Conservation (phyloP, 495 filamentous ascomycete species). For the Neurospora sp. region DNA sequence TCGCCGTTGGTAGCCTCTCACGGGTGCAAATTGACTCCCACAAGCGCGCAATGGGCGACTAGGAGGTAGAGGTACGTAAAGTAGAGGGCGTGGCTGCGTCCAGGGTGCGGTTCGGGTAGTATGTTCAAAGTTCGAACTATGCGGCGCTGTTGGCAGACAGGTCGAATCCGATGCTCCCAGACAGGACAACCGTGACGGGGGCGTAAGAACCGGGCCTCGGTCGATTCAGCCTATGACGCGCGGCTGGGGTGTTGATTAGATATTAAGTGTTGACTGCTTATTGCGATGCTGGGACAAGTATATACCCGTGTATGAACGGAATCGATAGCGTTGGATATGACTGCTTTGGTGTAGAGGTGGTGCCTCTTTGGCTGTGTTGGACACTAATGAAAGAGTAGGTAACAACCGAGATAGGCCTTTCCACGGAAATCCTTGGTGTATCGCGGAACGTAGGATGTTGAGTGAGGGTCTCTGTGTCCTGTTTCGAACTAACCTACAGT, state of each 20-base stretch:
- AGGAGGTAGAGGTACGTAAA: too few relatives aligned
- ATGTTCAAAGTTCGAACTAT: too few relatives aligned
- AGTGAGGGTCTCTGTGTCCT: neutral
- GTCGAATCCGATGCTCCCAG: too few relatives aligned
- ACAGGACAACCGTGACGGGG: too few relatives aligned
- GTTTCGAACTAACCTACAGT: neutral
- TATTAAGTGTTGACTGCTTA: neutral
- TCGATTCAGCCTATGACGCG: too few relatives aligned
- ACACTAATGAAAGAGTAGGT: neutral
- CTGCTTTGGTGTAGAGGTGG: neutral
- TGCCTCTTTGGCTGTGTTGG: neutral
- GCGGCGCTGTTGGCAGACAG: too few relatives aligned
- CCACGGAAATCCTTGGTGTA: neutral
- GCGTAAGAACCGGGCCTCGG: too few relatives aligned
- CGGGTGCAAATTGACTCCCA: neutral
- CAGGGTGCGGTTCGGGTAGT: too few relatives aligned
- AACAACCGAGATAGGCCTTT: neutral
- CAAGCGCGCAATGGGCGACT: too few relatives aligned
- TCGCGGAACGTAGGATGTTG: neutral
- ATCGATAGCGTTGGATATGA: neutral
- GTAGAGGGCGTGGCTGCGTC: too few relatives aligned
- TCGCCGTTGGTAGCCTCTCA: conserved; percentile 7
- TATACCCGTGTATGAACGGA: neutral
- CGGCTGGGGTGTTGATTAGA: neutral
- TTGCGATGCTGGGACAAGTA: neutral